A percentile compares a stretch with the other conserved stretches of the same genome.
phyloP scores from a whole-genome alignment of 805 yeast species.

The Brettanomyces sp. region DNA sequence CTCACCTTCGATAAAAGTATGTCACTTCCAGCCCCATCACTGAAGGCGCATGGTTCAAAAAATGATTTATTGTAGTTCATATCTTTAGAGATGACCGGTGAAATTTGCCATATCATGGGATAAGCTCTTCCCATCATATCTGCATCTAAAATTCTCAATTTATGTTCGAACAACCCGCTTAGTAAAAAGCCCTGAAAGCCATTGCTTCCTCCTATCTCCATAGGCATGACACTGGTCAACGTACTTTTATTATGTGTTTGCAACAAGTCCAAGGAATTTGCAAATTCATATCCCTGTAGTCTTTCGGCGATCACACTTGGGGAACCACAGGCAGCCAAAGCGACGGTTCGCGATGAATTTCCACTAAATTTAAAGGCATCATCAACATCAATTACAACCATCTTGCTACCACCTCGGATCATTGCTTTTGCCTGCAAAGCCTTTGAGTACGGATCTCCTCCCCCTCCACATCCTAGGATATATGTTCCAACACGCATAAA shows the following conservation, averaged over 20 bases:
- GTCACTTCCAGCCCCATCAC: constrained; percentile 34
- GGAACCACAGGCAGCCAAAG: constrained; percentile 34
- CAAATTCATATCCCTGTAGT: constrained; percentile 29
- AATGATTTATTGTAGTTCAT: constrained; percentile 5
- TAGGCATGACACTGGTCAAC: constrained; percentile 26
- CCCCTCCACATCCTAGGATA: constrained; percentile 44
- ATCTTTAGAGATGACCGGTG: constrained; percentile 24
- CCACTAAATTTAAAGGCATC: constrained; percentile 20
- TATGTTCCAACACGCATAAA: constrained; percentile 33
- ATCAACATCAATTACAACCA: constrained; percentile 27
- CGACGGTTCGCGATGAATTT: constrained; percentile 21
- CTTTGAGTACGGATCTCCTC: constrained; percentile 37
- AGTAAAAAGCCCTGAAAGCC: constrained; percentile 26
- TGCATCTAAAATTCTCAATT: constrained; percentile 26
- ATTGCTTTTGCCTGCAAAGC: constrained; percentile 27
- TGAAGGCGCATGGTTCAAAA: constrained; percentile 16
- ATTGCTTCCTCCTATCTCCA: constrained; percentile 38
- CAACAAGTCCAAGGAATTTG: constrained; percentile 22
- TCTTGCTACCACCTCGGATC: constrained; percentile 25
- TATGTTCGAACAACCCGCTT: constrained; percentile 12
- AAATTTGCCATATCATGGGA: constrained; percentile 34
- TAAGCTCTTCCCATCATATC: constrained; percentile 43
- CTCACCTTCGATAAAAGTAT: constrained; percentile 25
- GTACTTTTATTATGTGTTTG: constrained; percentile 17
- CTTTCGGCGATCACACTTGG: constrained; percentile 40